Evolutionary conservation across 495 filamentous ascomycete genomes (phyloP), one percentile per base, ranked within the genome.

Genomic region (Aspergillus sclerotioniger): DNA sequence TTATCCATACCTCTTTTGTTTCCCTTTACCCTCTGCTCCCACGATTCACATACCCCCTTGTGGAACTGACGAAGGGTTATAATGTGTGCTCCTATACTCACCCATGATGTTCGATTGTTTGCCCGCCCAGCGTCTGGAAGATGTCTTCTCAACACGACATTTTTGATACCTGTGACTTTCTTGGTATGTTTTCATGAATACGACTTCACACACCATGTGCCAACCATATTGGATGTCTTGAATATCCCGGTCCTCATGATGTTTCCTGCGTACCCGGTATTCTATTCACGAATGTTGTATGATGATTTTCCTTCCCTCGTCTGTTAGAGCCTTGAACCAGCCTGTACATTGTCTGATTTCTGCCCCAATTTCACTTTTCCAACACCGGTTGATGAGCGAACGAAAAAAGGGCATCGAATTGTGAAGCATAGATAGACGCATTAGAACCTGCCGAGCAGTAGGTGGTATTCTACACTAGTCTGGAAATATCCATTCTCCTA

Each of bases 1-100:
- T 47, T 33, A 46, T 53, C 25, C 54, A 58, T 63, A 63, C 57
- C 51, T 57, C 21, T 52, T 56, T 35, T 56, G 39, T 33, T 35
- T 49, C 39, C 29, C 53, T 17, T 19, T 9, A 16, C 44, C 41
- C 31, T 25, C 35, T 56, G 51, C 43, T 48, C 39, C 15, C 44
- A 37, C n/a, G 37, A n/a, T 41, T 41, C n/a, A 15, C 13, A 41
- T 41, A n/a, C 37, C 13, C 37, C 37, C 37, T 15, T 15, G 37
- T 41, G 37, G 37, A 41, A 41, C 9, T 13, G 12, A 41, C 37
- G 10, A 15, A 13, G 31, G 53, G 37, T 46, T 12, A 41, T 41
- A 41, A 41, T 58, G 48, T 47, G 50, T 52, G 56, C 37, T 58
- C 45, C 20, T 57, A 51, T 57, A 51, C 51, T 51, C 50, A n/a